These are phyloP conservation scores for Polygonum maritimum DNA, from an alignment of 148 eudicot species.

Conservation along the genomic window DNA sequence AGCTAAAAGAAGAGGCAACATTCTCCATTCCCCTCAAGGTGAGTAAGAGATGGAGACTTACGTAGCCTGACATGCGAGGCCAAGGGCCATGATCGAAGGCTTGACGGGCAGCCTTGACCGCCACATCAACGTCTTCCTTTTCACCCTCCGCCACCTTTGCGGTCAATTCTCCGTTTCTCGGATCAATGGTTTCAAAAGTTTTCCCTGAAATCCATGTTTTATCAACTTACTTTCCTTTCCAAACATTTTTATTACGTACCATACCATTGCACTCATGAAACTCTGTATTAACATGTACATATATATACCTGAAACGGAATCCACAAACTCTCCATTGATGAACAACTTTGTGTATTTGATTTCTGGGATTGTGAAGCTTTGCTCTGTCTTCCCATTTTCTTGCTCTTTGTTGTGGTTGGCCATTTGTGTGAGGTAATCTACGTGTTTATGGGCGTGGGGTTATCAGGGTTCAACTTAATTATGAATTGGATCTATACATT, in stretches of 20 bases:
- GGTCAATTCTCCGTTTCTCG: slow-evolving; percentile 68
- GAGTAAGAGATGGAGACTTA: slow-evolving; percentile 18
- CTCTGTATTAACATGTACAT: slow-evolving; percentile 12
- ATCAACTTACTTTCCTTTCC: no score
- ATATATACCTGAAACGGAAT: slow-evolving; percentile 33
- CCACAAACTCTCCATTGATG: slow-evolving; percentile 75
- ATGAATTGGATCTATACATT: no score
- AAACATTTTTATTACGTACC: no score
- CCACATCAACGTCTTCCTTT: slow-evolving; percentile 60
- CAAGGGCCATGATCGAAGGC: slow-evolving; percentile 90
- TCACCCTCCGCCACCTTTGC: slow-evolving; percentile 66
- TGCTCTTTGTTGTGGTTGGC: neutral
- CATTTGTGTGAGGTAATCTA: neutral
- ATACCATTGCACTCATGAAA: no score
- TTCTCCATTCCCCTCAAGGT: no score
- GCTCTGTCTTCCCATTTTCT: slow-evolving; percentile 6
- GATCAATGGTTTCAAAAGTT: slow-evolving; percentile 75
- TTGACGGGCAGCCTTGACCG: slow-evolving; percentile 72
- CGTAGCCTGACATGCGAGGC: slow-evolving; percentile 70
- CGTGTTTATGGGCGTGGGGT: no score
- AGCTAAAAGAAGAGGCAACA: no score
- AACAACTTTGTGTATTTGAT: slow-evolving; percentile 79
- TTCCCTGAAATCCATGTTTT: slow-evolving; percentile 50
- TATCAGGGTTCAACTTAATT: no score
- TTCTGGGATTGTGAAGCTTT: slow-evolving; percentile 32